These are phyloP conservation scores for Waitea zeae DNA, from an alignment of 1,284 basidiomycete species.

Conservation along the genomic window DNA sequence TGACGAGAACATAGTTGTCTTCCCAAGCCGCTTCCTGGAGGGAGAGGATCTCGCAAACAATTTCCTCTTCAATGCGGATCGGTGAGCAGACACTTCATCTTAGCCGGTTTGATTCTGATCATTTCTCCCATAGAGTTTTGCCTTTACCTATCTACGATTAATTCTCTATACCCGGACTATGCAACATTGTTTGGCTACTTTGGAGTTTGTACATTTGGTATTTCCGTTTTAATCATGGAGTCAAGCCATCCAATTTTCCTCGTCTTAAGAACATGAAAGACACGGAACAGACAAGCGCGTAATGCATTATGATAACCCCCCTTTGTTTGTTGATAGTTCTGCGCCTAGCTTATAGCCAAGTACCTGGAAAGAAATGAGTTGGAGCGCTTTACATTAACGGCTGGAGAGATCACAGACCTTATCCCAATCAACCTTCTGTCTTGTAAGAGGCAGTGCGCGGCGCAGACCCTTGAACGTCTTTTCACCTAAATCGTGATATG, in stretches of 20 bases:
- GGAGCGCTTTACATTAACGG: background rate
- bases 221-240: no score
- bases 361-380: constrained; percentile 25
- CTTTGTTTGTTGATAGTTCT: constrained; percentile 61
- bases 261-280: no score
- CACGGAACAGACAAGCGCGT: no score
- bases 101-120: constrained; percentile 3
- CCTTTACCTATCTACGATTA: constrained; percentile 39
- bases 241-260: background rate
- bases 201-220: background rate
- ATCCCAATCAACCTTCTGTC: constrained; percentile 90
- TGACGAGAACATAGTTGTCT: constrained; percentile 30
- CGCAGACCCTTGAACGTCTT: constrained; percentile 84
- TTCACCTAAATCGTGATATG: constrained; percentile 77
- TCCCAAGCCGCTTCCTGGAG: constrained; percentile 73
- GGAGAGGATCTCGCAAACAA: constrained; percentile 76
- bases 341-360: constrained; percentile 76
- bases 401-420: constrained; percentile 41
- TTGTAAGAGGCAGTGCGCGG: constrained; percentile 78
- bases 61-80: constrained; percentile 83
- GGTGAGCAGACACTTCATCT: constrained; percentile 21
- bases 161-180: constrained; percentile 5
- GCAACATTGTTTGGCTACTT: background rate
- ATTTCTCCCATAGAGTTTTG: constrained; percentile 17
- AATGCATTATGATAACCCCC: no score